phyloP scores from a whole-genome alignment of 257 asterid genomes.

The Penstemon barbatus region DNA sequence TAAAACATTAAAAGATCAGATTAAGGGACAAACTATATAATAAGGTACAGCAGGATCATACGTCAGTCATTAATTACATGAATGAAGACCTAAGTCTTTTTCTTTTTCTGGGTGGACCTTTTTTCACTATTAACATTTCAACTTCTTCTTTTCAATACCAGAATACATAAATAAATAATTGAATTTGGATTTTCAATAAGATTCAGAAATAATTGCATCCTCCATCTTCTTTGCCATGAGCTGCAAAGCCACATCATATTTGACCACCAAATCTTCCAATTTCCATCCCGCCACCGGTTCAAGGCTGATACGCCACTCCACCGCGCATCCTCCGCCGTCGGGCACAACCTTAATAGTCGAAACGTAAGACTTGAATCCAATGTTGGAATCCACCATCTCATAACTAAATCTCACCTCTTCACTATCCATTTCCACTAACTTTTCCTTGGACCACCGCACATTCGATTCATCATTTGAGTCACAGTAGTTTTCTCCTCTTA shows the following conservation, averaged over 20 bases:
- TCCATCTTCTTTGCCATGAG: slow-evolving; percentile 66
- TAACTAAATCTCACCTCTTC: slow-evolving; percentile 42
- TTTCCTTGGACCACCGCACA: slow-evolving; percentile 59
- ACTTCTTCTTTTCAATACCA: no score
- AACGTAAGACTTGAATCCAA: slow-evolving; percentile 59
- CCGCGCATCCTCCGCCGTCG: slow-evolving; percentile 30
- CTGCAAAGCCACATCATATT: slow-evolving; percentile 46
- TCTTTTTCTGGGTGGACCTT: no score
- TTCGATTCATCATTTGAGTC: not conserved
- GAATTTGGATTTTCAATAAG: not conserved
- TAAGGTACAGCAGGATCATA: no score
- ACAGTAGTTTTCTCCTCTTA: slow-evolving; percentile 25
- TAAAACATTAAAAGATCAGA: no score
- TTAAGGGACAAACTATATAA: no score
- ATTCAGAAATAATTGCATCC: slow-evolving; percentile 29
- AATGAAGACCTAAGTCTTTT: no score
- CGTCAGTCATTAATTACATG: no score
- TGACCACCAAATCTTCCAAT: slow-evolving; percentile 53
- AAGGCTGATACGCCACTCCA: slow-evolving; percentile 65
- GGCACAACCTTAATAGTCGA: slow-evolving; percentile 49
- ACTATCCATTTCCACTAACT: slow-evolving; percentile 36
- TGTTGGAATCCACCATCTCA: slow-evolving; percentile 63
- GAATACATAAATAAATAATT: no score
- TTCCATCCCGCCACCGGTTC: slow-evolving; percentile 64
- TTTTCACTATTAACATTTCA: no score